A percentile compares a stretch with the other conserved stretches of the same genome.
Evolutionary conservation across 257 asterid species (phyloP).

Genomic region (Nicotiana noctiflora): DNA sequence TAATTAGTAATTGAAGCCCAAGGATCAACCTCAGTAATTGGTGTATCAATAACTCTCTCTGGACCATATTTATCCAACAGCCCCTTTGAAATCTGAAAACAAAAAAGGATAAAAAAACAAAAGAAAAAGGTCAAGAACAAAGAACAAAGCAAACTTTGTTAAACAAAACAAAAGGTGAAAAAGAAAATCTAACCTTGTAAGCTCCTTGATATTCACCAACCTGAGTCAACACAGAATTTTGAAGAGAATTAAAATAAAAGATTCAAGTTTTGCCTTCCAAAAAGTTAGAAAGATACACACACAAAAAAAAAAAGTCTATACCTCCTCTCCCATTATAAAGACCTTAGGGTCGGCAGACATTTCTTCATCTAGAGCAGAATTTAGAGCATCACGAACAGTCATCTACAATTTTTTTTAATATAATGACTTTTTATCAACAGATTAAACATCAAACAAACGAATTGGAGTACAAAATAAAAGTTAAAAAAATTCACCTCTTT

Average conservation of each 20-base stretch:
- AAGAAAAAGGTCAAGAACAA: slow-evolving; percentile 2
- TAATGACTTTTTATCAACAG: not conserved
- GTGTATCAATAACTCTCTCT: slow-evolving; percentile 80
- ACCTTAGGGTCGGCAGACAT: slow-evolving; percentile 97
- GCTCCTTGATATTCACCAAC: slow-evolving; percentile 99
- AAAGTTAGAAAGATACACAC: not conserved
- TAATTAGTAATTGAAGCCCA: not conserved
- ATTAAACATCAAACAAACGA: not conserved
- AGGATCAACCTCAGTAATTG: slow-evolving; percentile 83
- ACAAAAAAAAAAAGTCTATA: slow-evolving; percentile 10
- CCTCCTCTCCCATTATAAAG: slow-evolving; percentile 96
- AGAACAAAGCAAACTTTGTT: not conserved
- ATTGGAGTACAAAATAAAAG: not conserved
- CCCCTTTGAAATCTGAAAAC: slow-evolving; percentile 72
- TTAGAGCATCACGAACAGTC: slow-evolving; percentile 88
- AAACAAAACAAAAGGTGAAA: not conserved
- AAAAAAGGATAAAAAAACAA: not conserved
- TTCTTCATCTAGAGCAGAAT: slow-evolving; percentile 94
- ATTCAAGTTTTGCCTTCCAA: not conserved
- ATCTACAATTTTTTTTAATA: slow-evolving; percentile 36
- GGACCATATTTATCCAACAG: slow-evolving; percentile 91
- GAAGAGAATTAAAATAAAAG: not conserved
- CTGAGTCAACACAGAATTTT: slow-evolving; percentile 26
- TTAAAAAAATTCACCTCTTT: slow-evolving; percentile 40
- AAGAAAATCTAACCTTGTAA: slow-evolving; percentile 58